Conservation (phyloP, 2,329 filamentous ascomycete genomes). For the Nemania serpens region DNA sequence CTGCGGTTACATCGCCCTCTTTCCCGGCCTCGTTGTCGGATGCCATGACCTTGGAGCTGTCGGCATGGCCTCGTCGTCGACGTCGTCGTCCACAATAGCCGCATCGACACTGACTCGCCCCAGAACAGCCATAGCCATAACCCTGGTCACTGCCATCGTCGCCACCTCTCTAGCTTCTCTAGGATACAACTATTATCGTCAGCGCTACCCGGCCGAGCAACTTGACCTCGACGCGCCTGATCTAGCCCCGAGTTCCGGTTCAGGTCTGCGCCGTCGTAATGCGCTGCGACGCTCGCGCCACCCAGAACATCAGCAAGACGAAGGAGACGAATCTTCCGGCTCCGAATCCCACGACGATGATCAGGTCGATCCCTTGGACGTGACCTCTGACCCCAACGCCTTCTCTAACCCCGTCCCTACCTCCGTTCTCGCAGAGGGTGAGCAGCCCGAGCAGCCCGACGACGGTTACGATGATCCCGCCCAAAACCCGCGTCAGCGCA, state of each 20-base stretch:
- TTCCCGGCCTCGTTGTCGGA: slow-evolving; percentile 7
- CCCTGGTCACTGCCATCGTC: slow-evolving; percentile 57
- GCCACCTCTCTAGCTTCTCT: slow-evolving; percentile 61
- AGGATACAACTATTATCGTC: slow-evolving; percentile 62
- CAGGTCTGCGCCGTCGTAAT: slow-evolving; percentile 66
- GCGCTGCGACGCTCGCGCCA: slow-evolving; percentile 61
- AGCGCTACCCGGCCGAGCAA: slow-evolving; percentile 36
- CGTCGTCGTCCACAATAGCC: slow-evolving; percentile 50
- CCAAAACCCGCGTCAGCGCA: slow-evolving; percentile 51
- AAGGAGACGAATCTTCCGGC: slow-evolving; percentile 44
- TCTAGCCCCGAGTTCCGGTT: slow-evolving; percentile 31
- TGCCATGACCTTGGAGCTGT: slow-evolving; percentile 37
- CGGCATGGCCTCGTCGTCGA: slow-evolving; percentile 51
- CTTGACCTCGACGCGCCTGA: slow-evolving; percentile 10
- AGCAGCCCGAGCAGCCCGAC: slow-evolving; percentile 46
- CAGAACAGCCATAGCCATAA: slow-evolving; percentile 56
- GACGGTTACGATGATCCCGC: slow-evolving; percentile 58
- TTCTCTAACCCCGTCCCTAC: too few relatives aligned
- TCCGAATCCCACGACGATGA: slow-evolving; percentile 52
- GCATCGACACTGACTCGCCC: slow-evolving; percentile 60
- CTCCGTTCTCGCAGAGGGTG: slow-evolving; percentile 31
- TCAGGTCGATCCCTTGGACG: slow-evolving; percentile 42
- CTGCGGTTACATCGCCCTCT: neutral
- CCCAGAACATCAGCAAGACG: slow-evolving; percentile 34
- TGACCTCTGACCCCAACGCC: too few relatives aligned